Evolutionary conservation across 78 protist genomes (phyloP), one percentile per base, ranked within the genome.

Genomic region (Dictyostelium capitatum): DNA sequence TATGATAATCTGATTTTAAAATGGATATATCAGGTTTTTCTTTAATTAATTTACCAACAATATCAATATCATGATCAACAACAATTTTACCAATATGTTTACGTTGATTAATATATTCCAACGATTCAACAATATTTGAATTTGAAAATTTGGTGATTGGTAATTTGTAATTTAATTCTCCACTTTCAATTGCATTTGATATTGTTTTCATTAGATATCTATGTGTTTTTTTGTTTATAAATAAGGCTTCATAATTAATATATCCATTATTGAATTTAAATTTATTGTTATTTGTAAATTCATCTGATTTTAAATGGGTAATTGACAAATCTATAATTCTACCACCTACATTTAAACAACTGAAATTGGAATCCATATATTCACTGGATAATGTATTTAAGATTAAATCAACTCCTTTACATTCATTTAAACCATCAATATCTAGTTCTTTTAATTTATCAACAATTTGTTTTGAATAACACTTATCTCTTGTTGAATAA

Each of bases 361-460:
- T 73, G 47, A 90, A 77, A 83, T 79, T 81, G 11, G 81, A 28
- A 17, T 56, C 54, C 25, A 80, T 30, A 30, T n/a, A 78, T 10
- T 90, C 78, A 47, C 95, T 78, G 37, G 89, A 80, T 25, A 90
- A 43, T 12, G 95, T 81, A 64, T 90, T 90, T 0, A 90, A 4
- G 6, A 90, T 74, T 51, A 96, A 65, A 65, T 96, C 97, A 10
- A 95, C 97, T 54, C 90, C 90, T n/a, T n/a, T n/a, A n/a, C n/a
- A n/a, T 12, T 28, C 30, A 12, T 32, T 19, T n/a, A n/a, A n/a
- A n/a, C n/a, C n/a, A n/a, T n/a, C n/a, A n/a, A n/a, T n/a, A 23
- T 20, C 57, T 25, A 72, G 14, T 46, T 72, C 79, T 4, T 41
- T 67, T 14, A 67, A 32, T 32, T 23, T 67, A 2, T 67, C 8